Base-by-base conservation (phyloP, 139 green algal species). In the Chlamydomonas schloesseri region DNA sequence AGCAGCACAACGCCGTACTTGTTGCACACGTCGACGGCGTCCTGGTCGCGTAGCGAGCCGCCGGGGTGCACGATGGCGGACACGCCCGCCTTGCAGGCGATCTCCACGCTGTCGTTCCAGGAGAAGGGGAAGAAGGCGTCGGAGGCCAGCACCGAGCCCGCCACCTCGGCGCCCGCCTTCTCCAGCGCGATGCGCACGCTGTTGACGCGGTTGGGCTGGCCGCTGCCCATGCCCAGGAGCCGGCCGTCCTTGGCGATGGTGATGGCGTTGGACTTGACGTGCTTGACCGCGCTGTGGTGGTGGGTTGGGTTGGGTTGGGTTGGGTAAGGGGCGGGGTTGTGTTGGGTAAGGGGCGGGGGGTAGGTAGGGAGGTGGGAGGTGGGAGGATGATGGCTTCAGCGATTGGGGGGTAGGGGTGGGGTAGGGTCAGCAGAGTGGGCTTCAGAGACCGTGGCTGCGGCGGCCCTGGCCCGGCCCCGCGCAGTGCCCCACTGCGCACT, bases 41-140 rank as follows among this genome's bases (percentile, higher is more conserved):
- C 98, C 10, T 96, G 86, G 89, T 99, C 98, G 9, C 98, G 91
- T 87, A 99, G 91, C 72, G 88, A 96, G 82, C 98, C 98, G 24
- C 98, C 98, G 1, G 98, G 98, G 89, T 99, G 98, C 57, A 94
- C 98, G 75, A 99, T 99, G 24, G 96, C 96, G 2, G 87, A 88
- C 14, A 99, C 96, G 55, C 98, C 98, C 6, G 97, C 96, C 91
- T 90, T 71, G 95, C 98, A 99, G 5, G 97, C 97, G 58, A 96
- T 96, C 94, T 99, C 98, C 64, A 99, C 98, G 0, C 90, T 95
- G 92, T 99, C 98, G 70, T 91, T 91, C 97, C 98, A 99, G 17
- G 95, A 96, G 91, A 99, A 99, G 60, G 98, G 98, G 93, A 99
- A 99, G 91, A 99, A 99, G 6, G 98, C 98, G 79, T 99, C 98